Evolutionary conservation across 805 yeast species (phyloP).

Genomic region (Blastobotrys mokoenaii): DNA sequence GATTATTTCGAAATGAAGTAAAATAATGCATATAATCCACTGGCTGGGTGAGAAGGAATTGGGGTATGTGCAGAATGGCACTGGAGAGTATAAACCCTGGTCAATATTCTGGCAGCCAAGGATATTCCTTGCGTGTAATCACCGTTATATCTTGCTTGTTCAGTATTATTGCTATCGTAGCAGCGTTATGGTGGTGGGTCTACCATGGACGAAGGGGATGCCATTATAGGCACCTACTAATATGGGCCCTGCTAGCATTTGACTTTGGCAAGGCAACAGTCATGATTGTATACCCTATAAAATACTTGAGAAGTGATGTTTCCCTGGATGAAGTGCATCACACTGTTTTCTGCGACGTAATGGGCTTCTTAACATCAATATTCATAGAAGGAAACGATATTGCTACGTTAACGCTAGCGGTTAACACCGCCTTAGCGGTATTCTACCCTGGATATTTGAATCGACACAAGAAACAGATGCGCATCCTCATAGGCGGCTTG

Average conservation of each 20-base stretch:
- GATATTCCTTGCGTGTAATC: background rate
- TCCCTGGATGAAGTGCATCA: conserved; percentile 38
- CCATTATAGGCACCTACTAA: conserved; percentile 38
- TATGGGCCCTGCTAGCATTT: conserved; percentile 52
- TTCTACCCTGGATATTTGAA: conserved; percentile 37
- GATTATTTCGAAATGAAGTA: no score
- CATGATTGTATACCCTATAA: conserved; percentile 54
- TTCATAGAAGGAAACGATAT: conserved; percentile 79
- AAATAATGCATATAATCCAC: no score
- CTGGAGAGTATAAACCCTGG: background rate
- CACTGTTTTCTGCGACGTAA: conserved; percentile 47
- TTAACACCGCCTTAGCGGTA: conserved; percentile 68
- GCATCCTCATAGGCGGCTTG: conserved; percentile 38
- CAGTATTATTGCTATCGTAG: conserved; percentile 10
- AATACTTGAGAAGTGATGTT: conserved; percentile 30
- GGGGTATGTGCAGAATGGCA: no score
- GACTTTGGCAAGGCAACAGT: conserved; percentile 67
- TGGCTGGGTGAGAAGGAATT: no score
- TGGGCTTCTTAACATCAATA: conserved; percentile 74
- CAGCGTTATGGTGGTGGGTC: conserved; percentile 12
- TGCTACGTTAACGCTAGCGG: conserved; percentile 70
- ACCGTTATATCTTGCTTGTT: conserved; percentile 3
- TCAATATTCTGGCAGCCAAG: background rate
- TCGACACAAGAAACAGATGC: conserved; percentile 3
- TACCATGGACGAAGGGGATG: background rate